phyloP scores from a whole-genome alignment of 306 rosid genomes.

The Castanea mollissima region DNA sequence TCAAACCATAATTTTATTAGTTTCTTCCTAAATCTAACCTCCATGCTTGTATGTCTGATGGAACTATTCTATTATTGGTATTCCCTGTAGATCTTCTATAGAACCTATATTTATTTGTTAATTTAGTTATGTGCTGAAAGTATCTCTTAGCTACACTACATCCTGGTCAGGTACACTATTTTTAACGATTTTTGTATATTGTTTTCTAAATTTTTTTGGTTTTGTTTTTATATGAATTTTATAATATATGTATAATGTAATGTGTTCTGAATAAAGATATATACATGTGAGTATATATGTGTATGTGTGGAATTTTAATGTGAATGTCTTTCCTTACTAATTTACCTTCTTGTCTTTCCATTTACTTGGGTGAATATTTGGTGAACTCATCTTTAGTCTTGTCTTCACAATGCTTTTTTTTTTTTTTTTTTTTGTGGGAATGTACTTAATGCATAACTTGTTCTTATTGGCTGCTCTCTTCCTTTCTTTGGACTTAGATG shows the following conservation, averaged over 20 bases:
- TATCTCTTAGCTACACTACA: background rate
- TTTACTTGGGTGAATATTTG: conserved; percentile 5
- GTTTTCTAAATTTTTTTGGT: background rate
- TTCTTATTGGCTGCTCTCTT: conserved; percentile 16
- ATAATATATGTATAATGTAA: background rate
- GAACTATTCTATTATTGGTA: background rate
- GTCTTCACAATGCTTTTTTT: background rate
- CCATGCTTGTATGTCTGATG: background rate
- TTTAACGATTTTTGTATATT: background rate
- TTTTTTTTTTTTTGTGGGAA: background rate
- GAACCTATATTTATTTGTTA: background rate
- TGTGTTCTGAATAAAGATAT: too few relatives aligned
- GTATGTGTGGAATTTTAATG: background rate
- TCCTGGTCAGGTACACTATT: background rate
- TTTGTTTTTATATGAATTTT: background rate
- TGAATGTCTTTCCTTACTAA: background rate
- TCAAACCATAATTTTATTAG: background rate
- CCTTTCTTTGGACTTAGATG: conserved; percentile 43
- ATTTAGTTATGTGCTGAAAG: background rate
- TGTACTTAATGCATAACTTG: background rate
- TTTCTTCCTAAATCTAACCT: background rate
- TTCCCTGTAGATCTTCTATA: background rate
- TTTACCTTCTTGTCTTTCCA: background rate
- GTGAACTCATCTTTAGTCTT: background rate
- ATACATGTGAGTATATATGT: too few relatives aligned